Evolutionary conservation across 2,329 filamentous ascomycete species (phyloP).

Genomic region (Huntiella omanensis): DNA sequence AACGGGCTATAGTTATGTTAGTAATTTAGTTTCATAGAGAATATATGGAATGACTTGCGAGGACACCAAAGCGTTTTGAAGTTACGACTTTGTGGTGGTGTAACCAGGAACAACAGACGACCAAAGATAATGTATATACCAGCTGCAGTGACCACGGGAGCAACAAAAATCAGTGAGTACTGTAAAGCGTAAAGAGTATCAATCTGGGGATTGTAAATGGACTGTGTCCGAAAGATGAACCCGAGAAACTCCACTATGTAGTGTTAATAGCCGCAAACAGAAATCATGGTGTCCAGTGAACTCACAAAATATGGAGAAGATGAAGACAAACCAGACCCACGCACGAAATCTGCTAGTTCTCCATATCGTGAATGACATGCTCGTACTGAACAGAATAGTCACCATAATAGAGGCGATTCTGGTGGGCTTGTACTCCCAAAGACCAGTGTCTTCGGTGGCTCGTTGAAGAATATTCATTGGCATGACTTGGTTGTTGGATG

Average conservation of each 20-base stretch:
- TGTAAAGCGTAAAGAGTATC: conserved; percentile 13
- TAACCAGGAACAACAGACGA: conserved; percentile 5
- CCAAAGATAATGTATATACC: conserved; percentile 15
- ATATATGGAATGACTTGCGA: background rate
- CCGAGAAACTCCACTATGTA: conserved; percentile 3
- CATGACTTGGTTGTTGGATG: too few species aligned
- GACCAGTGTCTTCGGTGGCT: too few species aligned
- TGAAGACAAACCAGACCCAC: too few species aligned
- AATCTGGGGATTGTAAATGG: conserved; percentile 2
- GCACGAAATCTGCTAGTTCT: too few species aligned
- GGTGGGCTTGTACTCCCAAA: too few species aligned
- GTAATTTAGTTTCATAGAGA: background rate
- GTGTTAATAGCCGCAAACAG: too few species aligned
- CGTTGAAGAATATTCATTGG: too few species aligned
- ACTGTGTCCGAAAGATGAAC: background rate
- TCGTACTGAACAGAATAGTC: too few species aligned
- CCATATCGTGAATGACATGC: too few species aligned
- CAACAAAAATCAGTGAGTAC: conserved; percentile 14
- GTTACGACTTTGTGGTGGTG: conserved; percentile 1
- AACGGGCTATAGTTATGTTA: conserved; percentile 3
- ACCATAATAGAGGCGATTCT: too few species aligned
- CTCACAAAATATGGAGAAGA: too few species aligned
- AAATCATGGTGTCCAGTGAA: too few species aligned
- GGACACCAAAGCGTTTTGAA: conserved; percentile 6
- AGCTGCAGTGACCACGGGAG: conserved; percentile 15